Percentiles rank a stretch among this genome's conserved stretches.
Conservation (phyloP, 2,329 filamentous ascomycete species). For the Hymenoscyphus scutula region DNA sequence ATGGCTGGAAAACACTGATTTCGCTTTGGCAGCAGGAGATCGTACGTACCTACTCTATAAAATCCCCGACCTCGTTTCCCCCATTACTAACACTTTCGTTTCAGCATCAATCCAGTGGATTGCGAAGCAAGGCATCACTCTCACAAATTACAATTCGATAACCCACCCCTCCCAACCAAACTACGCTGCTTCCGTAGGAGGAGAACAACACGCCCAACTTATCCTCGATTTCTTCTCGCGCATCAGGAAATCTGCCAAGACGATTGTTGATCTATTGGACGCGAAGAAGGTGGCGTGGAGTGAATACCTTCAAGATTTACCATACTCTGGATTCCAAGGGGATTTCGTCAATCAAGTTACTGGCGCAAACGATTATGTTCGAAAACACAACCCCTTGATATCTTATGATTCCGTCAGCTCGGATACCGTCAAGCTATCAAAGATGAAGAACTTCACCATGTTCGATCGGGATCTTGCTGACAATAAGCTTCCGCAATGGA, state of each 20-base stretch:
- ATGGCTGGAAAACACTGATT: conserved; percentile 57
- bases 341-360: conserved; percentile 61
- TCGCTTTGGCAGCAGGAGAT: conserved; percentile 31
- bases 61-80: background rate
- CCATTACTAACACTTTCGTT: conserved; percentile 14
- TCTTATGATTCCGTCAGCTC: conserved; percentile 63
- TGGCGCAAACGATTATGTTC: conserved; percentile 68
- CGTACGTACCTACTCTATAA: conserved; percentile 13
- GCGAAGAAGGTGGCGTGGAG: conserved; percentile 53
- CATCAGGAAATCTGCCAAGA: conserved; percentile 56
- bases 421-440: conserved; percentile 56
- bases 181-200: conserved; percentile 66
- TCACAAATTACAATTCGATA: conserved; percentile 52
- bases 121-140: conserved; percentile 52
- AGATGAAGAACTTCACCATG: conserved; percentile 70
- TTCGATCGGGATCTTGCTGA: conserved; percentile 67
- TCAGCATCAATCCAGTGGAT: conserved; percentile 44
- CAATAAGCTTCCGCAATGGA: conserved; percentile 66
- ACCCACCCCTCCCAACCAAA: conserved; percentile 70
- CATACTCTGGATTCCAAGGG: conserved; percentile 70
- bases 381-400: conserved; percentile 72
- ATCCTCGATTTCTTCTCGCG: conserved; percentile 61
- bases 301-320: conserved; percentile 74
- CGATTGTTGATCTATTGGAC: conserved; percentile 50
- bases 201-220: conserved; percentile 61